Base-by-base conservation (phyloP, 108 stramenopile species). In the Epipyxis sp. region DNA sequence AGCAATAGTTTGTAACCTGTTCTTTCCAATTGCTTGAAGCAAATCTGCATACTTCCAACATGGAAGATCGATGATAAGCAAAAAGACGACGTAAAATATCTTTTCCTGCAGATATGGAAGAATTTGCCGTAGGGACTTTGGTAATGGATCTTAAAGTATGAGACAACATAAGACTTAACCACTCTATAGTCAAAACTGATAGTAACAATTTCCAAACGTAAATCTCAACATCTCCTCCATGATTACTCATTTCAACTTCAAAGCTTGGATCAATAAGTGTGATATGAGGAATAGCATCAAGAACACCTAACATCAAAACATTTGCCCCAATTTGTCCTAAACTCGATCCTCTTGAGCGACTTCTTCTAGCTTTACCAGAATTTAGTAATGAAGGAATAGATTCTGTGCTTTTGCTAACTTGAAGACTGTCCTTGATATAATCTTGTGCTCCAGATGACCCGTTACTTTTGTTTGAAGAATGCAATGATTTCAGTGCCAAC, bases 101-200 rank as follows among this genome's bases (percentile, higher is more conserved):
- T 42, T 74, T 74, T 37, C 42, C 41, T 37, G 71, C 44, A 57
- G 44, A 57, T n/a, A n/a, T n/a, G n/a, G n/a, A n/a, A n/a, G n/a
- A n/a, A n/a, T n/a, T n/a, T n/a, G n/a, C n/a, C n/a, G n/a, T n/a
- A n/a, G n/a, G n/a, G n/a, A n/a, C n/a, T 3, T 32, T 16, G 3
- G 16, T 13, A 27, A 13, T 57, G 27, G 34, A 57, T 74, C 50
- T 13, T 30, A 74, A 39, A 6, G 46, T 29, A 74, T 74, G 71
- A 10, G 71, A 74, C 29, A 57, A 54, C 71, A 74, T 74, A 13
- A 39, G 3, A 6, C 6, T 6, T 6, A 74, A 42, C 71, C 71
- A 74, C 25, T 74, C 71, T 10, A 74, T 6, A 34, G 6, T 6
- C 25, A 37, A 25, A 20, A 6, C 34, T 27, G 42, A 37, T 6